Percentiles rank a stretch among this genome's conserved stretches.
Evolutionary conservation across 257 asterid species (phyloP).

Genomic region (Hygrophila difformis): DNA sequence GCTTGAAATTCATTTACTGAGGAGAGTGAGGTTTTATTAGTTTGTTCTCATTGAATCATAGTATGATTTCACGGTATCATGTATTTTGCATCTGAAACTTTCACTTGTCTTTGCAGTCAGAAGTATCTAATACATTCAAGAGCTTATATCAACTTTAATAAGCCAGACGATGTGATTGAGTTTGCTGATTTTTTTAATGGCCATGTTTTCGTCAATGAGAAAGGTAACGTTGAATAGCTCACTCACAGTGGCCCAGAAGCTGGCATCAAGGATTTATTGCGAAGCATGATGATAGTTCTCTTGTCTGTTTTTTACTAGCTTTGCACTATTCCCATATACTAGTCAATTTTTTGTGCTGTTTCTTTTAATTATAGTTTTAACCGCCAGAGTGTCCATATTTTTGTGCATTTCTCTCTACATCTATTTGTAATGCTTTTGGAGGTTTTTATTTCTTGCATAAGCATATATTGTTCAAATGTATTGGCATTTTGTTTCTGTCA

Average conservation of each 20-base stretch:
- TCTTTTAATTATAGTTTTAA: no score
- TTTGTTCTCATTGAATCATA: background rate
- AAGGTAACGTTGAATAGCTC: conserved; percentile 41
- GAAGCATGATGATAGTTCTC: background rate
- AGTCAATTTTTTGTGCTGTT: background rate
- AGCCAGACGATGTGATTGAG: conserved; percentile 80
- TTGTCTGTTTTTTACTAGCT: conserved; percentile 6
- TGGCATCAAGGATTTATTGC: conserved; percentile 5
- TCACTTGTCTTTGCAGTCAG: conserved; percentile 53
- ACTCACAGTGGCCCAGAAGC: conserved; percentile 14
- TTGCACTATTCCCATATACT: conserved; percentile 3
- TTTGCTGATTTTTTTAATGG: conserved; percentile 88
- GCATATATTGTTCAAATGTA: no score
- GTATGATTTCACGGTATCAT: background rate
- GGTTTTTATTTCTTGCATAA: no score
- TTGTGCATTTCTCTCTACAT: no score
- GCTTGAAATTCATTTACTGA: background rate
- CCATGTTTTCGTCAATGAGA: conserved; percentile 92
- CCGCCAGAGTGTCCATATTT: no score
- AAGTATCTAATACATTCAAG: conserved; percentile 58
- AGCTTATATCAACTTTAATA: conserved; percentile 73
- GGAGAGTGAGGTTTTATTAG: background rate
- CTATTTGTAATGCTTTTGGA: no score
- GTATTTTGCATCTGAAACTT: conserved; percentile 14
- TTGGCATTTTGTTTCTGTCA: no score